Conservation (phyloP, 495 filamentous ascomycete species). For the Hypoxylon lienhwacheense region DNA sequence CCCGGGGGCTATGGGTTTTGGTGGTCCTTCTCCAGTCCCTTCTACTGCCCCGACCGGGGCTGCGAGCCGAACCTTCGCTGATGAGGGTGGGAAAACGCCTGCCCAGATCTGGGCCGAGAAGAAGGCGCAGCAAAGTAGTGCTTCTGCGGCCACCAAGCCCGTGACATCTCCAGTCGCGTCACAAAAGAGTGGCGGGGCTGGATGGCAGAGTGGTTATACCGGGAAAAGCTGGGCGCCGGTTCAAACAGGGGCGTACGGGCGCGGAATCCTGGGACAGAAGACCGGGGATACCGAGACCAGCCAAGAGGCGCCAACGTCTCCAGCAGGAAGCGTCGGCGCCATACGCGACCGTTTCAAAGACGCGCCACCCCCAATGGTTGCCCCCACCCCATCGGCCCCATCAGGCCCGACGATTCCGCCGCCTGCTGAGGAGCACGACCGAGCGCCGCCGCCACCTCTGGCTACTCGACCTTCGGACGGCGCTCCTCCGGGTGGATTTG, state of each 20-base stretch:
- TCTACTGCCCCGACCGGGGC: slow-evolving; percentile 65
- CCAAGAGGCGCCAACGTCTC: slow-evolving; percentile 47
- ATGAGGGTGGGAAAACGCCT: slow-evolving; percentile 92
- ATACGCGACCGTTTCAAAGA: slow-evolving; percentile 78
- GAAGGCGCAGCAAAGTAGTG: slow-evolving; percentile 77
- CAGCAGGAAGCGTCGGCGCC: slow-evolving; percentile 62
- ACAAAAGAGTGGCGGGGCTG: slow-evolving; percentile 70
- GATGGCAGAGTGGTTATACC: slow-evolving; percentile 84
- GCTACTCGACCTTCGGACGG: slow-evolving; percentile 56
- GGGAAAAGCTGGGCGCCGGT: slow-evolving; percentile 89
- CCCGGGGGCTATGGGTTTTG: slow-evolving; percentile 64
- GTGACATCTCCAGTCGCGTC: slow-evolving; percentile 57
- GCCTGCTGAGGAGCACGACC: slow-evolving; percentile 43
- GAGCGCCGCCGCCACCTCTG: slow-evolving; percentile 58
- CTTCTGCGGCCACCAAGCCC: slow-evolving; percentile 46
- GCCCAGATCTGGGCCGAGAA: slow-evolving; percentile 97
- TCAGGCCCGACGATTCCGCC: slow-evolving; percentile 41
- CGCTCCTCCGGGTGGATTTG: slow-evolving; percentile 58
- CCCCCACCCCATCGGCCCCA: slow-evolving; percentile 48
- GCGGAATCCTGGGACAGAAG: slow-evolving; percentile 60
- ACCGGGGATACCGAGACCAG: slow-evolving; percentile 54
- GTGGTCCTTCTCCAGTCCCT: slow-evolving; percentile 50
- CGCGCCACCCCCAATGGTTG: slow-evolving; percentile 63
- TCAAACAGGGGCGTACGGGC: slow-evolving; percentile 68
- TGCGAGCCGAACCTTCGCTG: slow-evolving; percentile 89